Conservation (phyloP, 192 early-diverging fungal species). For the Allomyces macrogynus region DNA sequence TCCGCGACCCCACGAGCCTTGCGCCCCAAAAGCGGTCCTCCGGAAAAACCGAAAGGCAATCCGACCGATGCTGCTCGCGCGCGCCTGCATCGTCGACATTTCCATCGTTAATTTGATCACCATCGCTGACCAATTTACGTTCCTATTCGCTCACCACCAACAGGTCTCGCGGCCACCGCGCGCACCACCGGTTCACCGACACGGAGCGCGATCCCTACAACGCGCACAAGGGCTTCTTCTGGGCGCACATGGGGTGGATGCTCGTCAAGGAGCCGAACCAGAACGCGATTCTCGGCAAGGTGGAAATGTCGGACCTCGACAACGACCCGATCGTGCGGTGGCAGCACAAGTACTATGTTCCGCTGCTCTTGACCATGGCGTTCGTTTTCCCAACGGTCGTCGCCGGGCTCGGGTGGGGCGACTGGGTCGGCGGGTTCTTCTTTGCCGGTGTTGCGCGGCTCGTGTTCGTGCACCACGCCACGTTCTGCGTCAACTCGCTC, state of each 20-base stretch:
- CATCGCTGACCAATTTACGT: not conserved
- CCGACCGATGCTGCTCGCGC: too few species aligned
- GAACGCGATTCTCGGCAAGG: slow-evolving; percentile 44
- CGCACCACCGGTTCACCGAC: slow-evolving; percentile 13
- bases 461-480: slow-evolving; percentile 65
- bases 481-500: slow-evolving; percentile 69
- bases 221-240: slow-evolving; percentile 9
- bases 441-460: slow-evolving; percentile 51
- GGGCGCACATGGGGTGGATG: slow-evolving; percentile 14
- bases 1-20: too few species aligned
- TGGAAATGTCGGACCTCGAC: slow-evolving; percentile 61
- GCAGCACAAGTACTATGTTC: slow-evolving; percentile 59
- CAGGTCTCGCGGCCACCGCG: slow-evolving; percentile 6
- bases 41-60: too few species aligned
- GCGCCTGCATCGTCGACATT: too few species aligned
- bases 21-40: too few species aligned
- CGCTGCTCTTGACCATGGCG: slow-evolving; percentile 48
- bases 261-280: slow-evolving; percentile 50
- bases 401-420: slow-evolving; percentile 64
- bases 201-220: slow-evolving; percentile 8
- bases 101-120: not conserved
- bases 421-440: slow-evolving; percentile 65
- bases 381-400: slow-evolving; percentile 66
- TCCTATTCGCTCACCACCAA: not conserved
- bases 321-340: slow-evolving; percentile 45